Evolutionary conservation across 208 protist genomes (phyloP), one percentile per base, ranked within the genome.

Genomic region (Crithidia expoeki): DNA sequence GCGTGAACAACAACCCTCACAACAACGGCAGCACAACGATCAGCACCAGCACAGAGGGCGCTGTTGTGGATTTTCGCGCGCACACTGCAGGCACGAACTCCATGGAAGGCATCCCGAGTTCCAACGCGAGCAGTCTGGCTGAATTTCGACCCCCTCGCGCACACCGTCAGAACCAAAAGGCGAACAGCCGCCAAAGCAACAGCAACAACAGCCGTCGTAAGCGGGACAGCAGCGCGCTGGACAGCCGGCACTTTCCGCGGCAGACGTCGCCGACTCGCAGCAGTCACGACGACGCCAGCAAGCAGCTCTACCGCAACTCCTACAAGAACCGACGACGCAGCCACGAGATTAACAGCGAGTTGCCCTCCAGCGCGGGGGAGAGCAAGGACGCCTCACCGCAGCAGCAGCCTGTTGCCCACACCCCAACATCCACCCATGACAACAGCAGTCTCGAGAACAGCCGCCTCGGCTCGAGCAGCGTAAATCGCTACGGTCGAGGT

Each of bases 301-400:
- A 76, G 56, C 52, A 62, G 7, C 28, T 69, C 33, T 69, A 63
- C 46, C 62, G 62, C 40, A 69, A 68, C 47, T 61, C 70, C 10
- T 76, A 71, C 64, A 61, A 66, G 16, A 65, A 76, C 32, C 72
- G 72, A 23, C 61, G 63, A 7, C 61, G 72, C 57, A 64, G 63
- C 33, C 72, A 65, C 27, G 55, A 65, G 23, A 44, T 32, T 49
- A 49, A 46, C 4, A 70, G 46, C 32, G 61, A 59, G 56, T 23
- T 27, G 34, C 46, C 34, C 11, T 67, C 63, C 38, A 71, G 57
- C 25, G 38, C 52, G 4, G 69, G 63, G 16, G 47, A 25, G 6
- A 69, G 63, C 64, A 76, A 65, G 9, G 61, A 59, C 0, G 46
- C 4, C 25, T 61, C 72, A 6, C 57, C 38, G 38, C 61, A 58